Conservation (phyloP, 305 asterid species). For the Fraxinus sp. region DNA sequence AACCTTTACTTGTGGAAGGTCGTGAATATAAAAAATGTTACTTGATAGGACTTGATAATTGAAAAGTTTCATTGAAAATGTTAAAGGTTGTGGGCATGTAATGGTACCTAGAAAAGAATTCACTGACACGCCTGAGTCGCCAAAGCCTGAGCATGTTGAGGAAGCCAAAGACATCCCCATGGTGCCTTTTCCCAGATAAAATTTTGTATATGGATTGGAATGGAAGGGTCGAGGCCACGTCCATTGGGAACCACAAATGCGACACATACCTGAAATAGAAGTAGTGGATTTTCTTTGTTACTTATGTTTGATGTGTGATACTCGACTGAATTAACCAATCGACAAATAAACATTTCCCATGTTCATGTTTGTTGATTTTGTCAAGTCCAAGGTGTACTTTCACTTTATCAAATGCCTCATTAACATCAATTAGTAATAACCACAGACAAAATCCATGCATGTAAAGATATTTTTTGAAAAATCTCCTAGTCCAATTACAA, state of each 20-base stretch:
- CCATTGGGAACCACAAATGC: conserved; percentile 77
- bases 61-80: neutral
- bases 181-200: conserved; percentile 44
- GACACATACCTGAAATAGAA: conserved; percentile 49
- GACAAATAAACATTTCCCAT: neutral
- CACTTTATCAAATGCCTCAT: neutral
- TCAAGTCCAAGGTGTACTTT: neutral
- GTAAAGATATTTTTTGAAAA: neutral
- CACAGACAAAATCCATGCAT: neutral
- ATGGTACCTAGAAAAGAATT: conserved; percentile 71
- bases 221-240: conserved; percentile 86
- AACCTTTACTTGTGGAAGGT: neutral
- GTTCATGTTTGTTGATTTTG: neutral
- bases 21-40: neutral
- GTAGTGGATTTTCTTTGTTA: neutral
- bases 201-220: conserved; percentile 55
- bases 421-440: neutral
- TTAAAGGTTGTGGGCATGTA: neutral
- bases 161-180: conserved; percentile 60
- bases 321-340: neutral
- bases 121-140: conserved; percentile 91
- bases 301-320: neutral
- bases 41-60: neutral
- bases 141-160: conserved; percentile 93
- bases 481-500: neutral